These are phyloP conservation scores for Dendrothele bispora DNA, from an alignment of 768 basidiomycete genomes.

Conservation along the genomic window DNA sequence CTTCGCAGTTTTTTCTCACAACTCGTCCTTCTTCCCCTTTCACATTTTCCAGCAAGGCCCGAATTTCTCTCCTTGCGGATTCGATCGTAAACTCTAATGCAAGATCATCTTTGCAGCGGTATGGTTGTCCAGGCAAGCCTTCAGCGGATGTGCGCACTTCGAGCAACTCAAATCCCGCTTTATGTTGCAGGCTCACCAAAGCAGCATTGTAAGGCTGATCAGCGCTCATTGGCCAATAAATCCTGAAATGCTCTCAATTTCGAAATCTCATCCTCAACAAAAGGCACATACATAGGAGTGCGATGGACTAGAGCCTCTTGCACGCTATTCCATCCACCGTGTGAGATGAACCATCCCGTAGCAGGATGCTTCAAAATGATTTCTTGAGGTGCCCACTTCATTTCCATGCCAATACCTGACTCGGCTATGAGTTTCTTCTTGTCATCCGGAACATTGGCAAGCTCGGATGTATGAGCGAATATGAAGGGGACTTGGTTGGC, in stretches of 20 bases:
- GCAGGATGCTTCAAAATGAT: constrained; percentile 4
- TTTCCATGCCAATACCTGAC: constrained; percentile 5
- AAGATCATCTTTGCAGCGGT: no score
- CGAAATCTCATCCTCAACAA: no score
- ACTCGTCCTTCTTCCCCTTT: no score
- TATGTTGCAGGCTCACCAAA: neutral
- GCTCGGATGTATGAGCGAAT: neutral
- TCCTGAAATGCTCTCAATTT: neutral
- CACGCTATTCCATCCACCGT: constrained; percentile 8
- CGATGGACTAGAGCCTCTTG: constrained; percentile 6
- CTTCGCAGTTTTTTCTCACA: no score
- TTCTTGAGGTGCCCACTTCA: constrained; percentile 5
- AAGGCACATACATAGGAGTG: neutral
- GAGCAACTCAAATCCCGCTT: constrained; percentile 6
- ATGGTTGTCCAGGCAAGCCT: no score
- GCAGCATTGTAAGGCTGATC: constrained; percentile 6
- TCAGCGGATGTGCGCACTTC: constrained; percentile 8
- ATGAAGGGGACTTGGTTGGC: constrained; percentile 1
- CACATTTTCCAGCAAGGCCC: no score
- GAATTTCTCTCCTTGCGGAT: no score
- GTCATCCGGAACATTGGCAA: neutral
- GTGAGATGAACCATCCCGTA: constrained; percentile 7
- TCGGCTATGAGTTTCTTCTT: constrained; percentile 2
- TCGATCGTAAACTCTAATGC: no score
- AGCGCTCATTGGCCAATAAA: constrained; percentile 4